Percentiles rank a stretch among this genome's conserved stretches.
These are phyloP conservation scores for Pluteus cervinus DNA, from an alignment of 768 basidiomycete genomes.

Conservation along the genomic window DNA sequence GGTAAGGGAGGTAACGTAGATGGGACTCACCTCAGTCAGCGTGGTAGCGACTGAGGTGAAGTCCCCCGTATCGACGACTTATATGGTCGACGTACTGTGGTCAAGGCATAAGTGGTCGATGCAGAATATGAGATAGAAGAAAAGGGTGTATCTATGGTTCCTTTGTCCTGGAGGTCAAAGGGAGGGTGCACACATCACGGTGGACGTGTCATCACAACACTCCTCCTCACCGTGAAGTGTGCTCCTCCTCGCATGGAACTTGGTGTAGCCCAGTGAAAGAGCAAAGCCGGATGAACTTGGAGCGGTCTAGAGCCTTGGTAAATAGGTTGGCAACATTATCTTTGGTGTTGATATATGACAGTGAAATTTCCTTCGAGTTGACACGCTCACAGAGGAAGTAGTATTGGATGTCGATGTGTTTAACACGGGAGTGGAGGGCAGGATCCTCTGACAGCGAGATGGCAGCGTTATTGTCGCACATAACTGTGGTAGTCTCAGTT, in stretches of 20 bases:
- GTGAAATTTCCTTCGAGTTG: constrained; percentile 12
- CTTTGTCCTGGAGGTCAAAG: too few relatives aligned
- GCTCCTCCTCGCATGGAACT: constrained; percentile 13
- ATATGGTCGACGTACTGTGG: too few relatives aligned
- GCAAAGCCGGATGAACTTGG: constrained; percentile 12
- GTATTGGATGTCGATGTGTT: constrained; percentile 34
- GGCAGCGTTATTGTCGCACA: constrained; percentile 26
- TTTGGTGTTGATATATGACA: constrained; percentile 21
- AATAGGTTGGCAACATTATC: constrained; percentile 31
- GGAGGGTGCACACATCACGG: too few relatives aligned
- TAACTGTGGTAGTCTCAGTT: constrained; percentile 7
- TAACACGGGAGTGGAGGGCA: constrained; percentile 22
- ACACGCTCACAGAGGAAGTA: constrained; percentile 30
- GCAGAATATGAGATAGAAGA: too few relatives aligned
- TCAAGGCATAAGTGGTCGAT: too few relatives aligned
- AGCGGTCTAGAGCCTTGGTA: constrained; percentile 28
- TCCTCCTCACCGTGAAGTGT: constrained; percentile 27
- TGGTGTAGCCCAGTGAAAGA: constrained; percentile 13
- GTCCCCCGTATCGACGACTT: too few relatives aligned
- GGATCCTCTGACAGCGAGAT: constrained; percentile 26
- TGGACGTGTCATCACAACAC: too few relatives aligned
- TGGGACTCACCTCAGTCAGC: too few relatives aligned
- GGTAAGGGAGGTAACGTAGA: too few relatives aligned
- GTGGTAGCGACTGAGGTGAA: too few relatives aligned
- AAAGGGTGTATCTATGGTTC: too few relatives aligned